Base-by-base conservation (phyloP, 2,329 filamentous ascomycete species). In the Moelleriella libera region DNA sequence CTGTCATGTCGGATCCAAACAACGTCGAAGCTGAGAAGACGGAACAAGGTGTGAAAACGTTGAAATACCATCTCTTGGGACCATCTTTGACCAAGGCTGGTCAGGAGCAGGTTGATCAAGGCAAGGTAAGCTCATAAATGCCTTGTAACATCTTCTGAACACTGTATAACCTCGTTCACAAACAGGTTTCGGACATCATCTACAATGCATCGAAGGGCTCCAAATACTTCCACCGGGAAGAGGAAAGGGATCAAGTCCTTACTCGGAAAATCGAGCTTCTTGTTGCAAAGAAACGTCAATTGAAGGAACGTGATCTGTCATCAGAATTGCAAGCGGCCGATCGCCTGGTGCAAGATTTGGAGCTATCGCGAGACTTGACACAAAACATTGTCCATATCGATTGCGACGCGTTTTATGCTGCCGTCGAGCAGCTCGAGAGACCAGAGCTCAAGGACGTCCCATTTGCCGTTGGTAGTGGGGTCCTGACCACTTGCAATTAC, bases 401-500 rank as follows among this genome's bases (percentile, higher is more conserved):
- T 63, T 97, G 92, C 64, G 92, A 98, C 68, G 92, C 92, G 12
- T 98, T 98, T 64, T 98, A 92, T 59, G 92, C 92, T 1, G 88
- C 92, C 0, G 92, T 97, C 1, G 92, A 97, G 62, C 86, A 82
- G 54, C 74, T 89, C 3, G 83, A 87, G 57, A 75, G 83, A 1
- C 92, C 90, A 0, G 89, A 95, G 60, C 73, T 98, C 43, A 85
- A 84, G 50, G 72, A 88, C 40, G 70, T 94, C 0, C 92, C 92
- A 0, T 96, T 98, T 67, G 88, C 90, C 0, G 92, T 98, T 0
- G 92, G 92, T 1, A 68, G 61, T 12, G 79, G 78, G 2, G 79
- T 83, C 3, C 62, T 82, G 30, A 80, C 78, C 21, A 82, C 78
- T 0, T 82, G 78, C 60, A 98, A 97, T 61, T 98, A 98, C 60